Base-by-base conservation (phyloP, 495 filamentous ascomycete species). In the Aspergillus taichungensis region DNA sequence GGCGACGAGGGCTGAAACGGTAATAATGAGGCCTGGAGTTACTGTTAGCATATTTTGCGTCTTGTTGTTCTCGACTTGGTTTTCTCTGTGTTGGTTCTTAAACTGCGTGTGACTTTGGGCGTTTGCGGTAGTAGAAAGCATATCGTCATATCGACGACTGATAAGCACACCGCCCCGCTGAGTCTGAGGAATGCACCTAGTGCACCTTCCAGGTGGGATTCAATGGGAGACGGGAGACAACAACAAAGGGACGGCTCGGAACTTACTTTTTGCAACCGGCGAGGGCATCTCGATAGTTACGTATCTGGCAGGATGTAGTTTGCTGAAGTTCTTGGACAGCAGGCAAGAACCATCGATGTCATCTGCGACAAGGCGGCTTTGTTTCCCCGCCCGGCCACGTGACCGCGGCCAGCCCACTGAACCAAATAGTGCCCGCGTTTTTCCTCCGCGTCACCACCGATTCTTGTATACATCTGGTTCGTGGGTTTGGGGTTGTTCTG, bases 1-100 rank as follows among this genome's bases (percentile, higher is more conserved):
- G 46, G 86, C 87, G 27, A 88, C 80, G 30, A 87, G 75, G 14
- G 89, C 78, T 34, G 83, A 78, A 10, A 87, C 74, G 49, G 79
- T 84, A 54, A 92, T 78, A 11, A 92, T 83, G 59, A 87, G 77
- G 54, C 82, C 88, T 91, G 71, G 32, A 24, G 18, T 24, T 24
- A 1, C 18, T 1, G 18, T 24, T 24, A 24, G 18, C 18, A 24
- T 24, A 24, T 2, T 24, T 24, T 24, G 18, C 18, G 18, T 24
- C 18, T 24, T 24, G 1, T 24, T 24, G 18, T 24, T 24, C 18
- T 24, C 18, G 18, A 24, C 18, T 4, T 24, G 18, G 18, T 24
- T 2, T 24, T 24, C 18, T 24, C 4, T 24, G 18, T 24, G 18
- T 24, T 24, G 18, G 18, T 24, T 4, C 18, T 24, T 24, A 4